Base-by-base conservation (phyloP, 2,329 filamentous ascomycete species). In the Eutypella sp. region DNA sequence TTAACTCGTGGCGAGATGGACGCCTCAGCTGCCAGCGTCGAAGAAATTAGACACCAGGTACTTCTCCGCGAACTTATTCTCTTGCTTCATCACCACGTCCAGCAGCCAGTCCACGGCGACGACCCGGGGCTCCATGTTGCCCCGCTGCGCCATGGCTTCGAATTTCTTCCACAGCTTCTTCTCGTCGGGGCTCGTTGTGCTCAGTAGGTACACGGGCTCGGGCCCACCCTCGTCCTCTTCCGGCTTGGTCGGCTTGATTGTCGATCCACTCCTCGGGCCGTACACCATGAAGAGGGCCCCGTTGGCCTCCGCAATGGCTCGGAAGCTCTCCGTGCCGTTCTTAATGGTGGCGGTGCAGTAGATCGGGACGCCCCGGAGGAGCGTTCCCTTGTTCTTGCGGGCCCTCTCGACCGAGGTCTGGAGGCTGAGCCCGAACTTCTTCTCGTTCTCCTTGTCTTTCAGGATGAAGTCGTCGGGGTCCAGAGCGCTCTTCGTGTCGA, bases 51-150 rank as follows among this genome's bases (percentile, higher is more conserved):
- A 64, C 24, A 70, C 69, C 41, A 82, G 63, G 60, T 88, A 89
- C 54, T 74, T 78, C 34, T 82, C 70, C 46, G 82, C 73, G 65
- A 82, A 84, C n/a, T 74, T 73, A 51, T 93, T 71, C 65, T 89
- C 76, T 68, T 99, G 93, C 57, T 81, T 82, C 87, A 99, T 92
- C 4, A 89, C 89, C 48, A 90, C 84, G 59, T 91, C 85, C 47
- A 99, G 71, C 57, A 99, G 66, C 93, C 93, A 99, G 62, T 99
- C 91, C 3, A 87, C 80, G 40, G 79, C 79, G 20, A 96, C 89
- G 34, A 99, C 83, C 44, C 87, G 76, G 3, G 91, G 85, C 54
- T 84, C 78, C 78, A 92, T 90, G 60, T 88, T 84, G 38, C 87
- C 84, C 55, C 84, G 85, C 51, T 76, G 71, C 2, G 88, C 91